These are phyloP conservation scores for Trichophyton schoenleinii DNA, from an alignment of 2,329 filamentous ascomycete genomes.

Conservation along the genomic window DNA sequence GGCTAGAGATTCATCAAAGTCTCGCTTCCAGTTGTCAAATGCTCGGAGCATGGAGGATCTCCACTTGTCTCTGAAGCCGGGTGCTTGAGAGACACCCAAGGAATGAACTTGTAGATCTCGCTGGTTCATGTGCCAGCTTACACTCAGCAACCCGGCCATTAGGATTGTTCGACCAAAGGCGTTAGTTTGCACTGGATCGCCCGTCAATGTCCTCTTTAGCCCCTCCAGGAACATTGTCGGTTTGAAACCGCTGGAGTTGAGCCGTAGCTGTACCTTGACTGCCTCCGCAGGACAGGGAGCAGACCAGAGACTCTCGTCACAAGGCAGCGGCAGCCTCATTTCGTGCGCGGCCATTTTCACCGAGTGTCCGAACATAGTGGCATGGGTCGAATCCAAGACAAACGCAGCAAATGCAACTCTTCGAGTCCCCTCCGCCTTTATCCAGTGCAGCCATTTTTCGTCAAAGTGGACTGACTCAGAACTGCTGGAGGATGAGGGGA, in stretches of 20 bases:
- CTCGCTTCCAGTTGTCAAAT: slow-evolving; percentile 85
- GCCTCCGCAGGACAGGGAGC: slow-evolving; percentile 82
- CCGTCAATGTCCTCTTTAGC: slow-evolving; percentile 75
- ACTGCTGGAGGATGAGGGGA: slow-evolving; percentile 40
- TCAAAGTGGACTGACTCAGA: slow-evolving; percentile 55
- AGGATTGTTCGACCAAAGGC: slow-evolving; percentile 85
- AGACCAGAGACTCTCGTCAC: slow-evolving; percentile 85
- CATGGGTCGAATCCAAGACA: slow-evolving; percentile 87
- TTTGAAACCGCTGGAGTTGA: slow-evolving; percentile 70
- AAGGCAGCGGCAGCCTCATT: slow-evolving; percentile 79
- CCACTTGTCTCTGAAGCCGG: slow-evolving; percentile 87
- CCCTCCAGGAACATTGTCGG: slow-evolving; percentile 81
- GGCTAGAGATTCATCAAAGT: slow-evolving; percentile 75
- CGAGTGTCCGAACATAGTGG: slow-evolving; percentile 95
- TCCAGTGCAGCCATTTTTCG: slow-evolving; percentile 94
- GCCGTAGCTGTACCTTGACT: slow-evolving; percentile 64
- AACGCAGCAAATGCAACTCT: slow-evolving; percentile 89
- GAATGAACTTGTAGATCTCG: slow-evolving; percentile 85
- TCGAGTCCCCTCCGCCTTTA: slow-evolving; percentile 80
- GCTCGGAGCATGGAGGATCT: slow-evolving; percentile 69
- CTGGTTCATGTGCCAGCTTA: slow-evolving; percentile 97
- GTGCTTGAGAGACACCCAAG: slow-evolving; percentile 62
- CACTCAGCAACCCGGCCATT: slow-evolving; percentile 85
- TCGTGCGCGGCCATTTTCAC: slow-evolving; percentile 96
- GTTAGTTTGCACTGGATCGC: slow-evolving; percentile 78